A percentile compares a stretch with the other conserved stretches of the same genome.
Evolutionary conservation across 441 rosid species (phyloP).

Genomic region (Populus hybrid): DNA sequence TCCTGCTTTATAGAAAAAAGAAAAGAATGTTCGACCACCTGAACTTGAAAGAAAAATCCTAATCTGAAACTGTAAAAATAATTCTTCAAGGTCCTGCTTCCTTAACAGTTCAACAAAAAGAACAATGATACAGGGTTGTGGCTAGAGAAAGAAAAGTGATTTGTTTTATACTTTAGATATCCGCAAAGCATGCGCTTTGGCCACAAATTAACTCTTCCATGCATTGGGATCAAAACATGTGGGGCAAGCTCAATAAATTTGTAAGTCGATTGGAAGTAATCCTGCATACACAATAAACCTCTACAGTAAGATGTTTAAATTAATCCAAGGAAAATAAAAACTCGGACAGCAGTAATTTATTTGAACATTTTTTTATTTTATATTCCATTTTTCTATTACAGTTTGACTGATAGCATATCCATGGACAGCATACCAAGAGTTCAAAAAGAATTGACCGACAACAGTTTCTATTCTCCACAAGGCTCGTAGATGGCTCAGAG

Average conservation of each 20-base stretch:
- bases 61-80: background rate
- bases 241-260: conserved; percentile 82
- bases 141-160: conserved; percentile 3
- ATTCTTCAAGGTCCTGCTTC: conserved; percentile 1
- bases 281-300: conserved; percentile 41
- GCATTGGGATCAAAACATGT: conserved; percentile 84
- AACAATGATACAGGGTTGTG: background rate
- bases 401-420: background rate
- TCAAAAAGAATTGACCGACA: no score
- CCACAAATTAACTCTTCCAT: conserved; percentile 89
- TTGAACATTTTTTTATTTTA: background rate
- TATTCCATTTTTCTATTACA: background rate
- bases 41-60: background rate
- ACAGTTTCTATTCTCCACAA: background rate
- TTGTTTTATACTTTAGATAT: conserved; percentile 61
- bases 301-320: conserved; percentile 6
- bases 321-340: background rate
- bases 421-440: background rate
- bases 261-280: conserved; percentile 76
- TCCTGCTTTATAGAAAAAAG: background rate
- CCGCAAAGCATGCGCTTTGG: conserved; percentile 82
- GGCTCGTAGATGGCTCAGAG: background rate
- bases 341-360: background rate
- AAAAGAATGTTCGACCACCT: no score
- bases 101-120: background rate